Base-by-base conservation (phyloP, 352 stramenopile species). In the Phytophthora cryptogea region DNA sequence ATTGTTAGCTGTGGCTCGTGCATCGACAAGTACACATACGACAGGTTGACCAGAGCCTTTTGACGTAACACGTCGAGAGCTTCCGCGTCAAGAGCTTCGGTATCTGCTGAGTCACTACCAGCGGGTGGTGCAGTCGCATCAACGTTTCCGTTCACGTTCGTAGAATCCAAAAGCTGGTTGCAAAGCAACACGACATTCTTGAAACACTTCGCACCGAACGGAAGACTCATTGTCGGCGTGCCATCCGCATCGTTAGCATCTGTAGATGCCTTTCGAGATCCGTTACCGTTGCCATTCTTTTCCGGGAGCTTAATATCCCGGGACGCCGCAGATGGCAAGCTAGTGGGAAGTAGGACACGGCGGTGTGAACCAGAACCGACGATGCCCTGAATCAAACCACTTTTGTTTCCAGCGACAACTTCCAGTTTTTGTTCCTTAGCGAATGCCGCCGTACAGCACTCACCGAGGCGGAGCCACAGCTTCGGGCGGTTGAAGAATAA, bases 401-500 rank as follows among this genome's bases (percentile, higher is more conserved):
- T 95, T 70, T 92, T 93, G 78, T 92, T 89, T 40, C 80, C 76
- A 31, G 80, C 74, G 2, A 75, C 65, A 6, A 76, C 66, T 13
- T 73, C 59, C 7, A 89, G 27, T 16, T 86, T 86, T 40, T 87
- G 72, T 51, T 92, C 79, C 62, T 92, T 79, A 0, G 83, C 85
- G 52, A 88, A 92, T 16, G 84, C 83, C 3, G 84, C 83, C 20
- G 93, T 96, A 61, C 90, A 95, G 68, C 90, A 97, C 72, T 97
- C 91, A 5, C 90, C 91, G 63, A 97, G 88, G 7, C 91, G 86
- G 7, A 97, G 78, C 91, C 91, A 97, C 37, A 97, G 68, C 72
- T 96, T 94, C 3, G 91, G 91, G 7, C 91, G 87, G 57, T 97
- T 97, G 62, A 96, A 95, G 47, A 95, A 95, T 51, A 96, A 43